Evolutionary conservation across 2,329 filamentous ascomycete genomes (phyloP), one percentile per base, ranked within the genome.

Genomic region (Penicillium sp.): DNA sequence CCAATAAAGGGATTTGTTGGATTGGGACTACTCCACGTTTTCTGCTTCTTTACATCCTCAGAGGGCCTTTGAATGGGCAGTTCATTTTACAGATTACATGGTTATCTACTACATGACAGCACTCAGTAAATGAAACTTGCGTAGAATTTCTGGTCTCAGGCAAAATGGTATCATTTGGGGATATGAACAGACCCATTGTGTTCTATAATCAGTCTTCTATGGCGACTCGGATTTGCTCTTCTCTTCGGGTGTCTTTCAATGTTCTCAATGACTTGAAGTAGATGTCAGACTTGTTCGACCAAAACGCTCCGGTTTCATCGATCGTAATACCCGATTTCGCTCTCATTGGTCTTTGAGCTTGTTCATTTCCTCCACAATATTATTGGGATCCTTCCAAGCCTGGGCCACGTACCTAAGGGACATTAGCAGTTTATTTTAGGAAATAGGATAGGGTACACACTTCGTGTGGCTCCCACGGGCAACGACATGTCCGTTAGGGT

Each of bases 381-480:
- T 88, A 58, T 84, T 81, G 2, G 82, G 79, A 57, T 87, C 85
- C 64, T 85, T 86, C 81, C 82, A 87, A 3, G 85, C 85, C 21
- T 82, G 63, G 5, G 83, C 80, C 19, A 87, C 78, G 63, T 84
- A 87, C 63, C 81, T 83, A 42, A 13, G 46, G 4, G 21, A 4
- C 1, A 48, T 62, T 23, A 62, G 55, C 27, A 38, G 17, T 37
- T 53, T 25, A 45, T 4, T 9, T 8, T n/a, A 0, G 25, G 25
- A 38, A n/a, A 25, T 19, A 19, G 13, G 3, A 15, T 23, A 9
- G 23, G 23, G 1, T 50, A 66, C 76, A 67, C 69, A 85, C 79
- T 89, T 89, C 2, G 86, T 89, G 72, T 89, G 86, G 65, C 86
- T 88, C 3, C 86, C 86, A 58, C 86, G 77, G 2, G 86, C 86